phyloP scores from a whole-genome alignment of 2,329 filamentous ascomycete species.

The Decorospora gaudefroyi region DNA sequence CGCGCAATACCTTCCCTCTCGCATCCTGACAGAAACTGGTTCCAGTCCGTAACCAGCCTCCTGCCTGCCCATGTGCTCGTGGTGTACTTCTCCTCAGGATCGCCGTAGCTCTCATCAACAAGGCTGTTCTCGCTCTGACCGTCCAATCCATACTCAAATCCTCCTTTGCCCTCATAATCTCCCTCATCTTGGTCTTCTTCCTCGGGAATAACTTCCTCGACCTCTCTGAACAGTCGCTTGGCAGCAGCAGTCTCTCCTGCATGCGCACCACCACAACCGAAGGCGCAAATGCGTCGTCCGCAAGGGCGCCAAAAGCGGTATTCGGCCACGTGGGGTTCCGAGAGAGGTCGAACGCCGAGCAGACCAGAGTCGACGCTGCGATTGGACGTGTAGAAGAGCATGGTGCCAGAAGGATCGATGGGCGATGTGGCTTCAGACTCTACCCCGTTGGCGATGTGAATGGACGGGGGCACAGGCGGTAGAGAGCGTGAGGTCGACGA shows the following conservation, averaged over 20 bases:
- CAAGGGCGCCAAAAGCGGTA: slow-evolving; percentile 47
- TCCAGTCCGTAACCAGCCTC: slow-evolving; percentile 21
- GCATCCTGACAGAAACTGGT: slow-evolving; percentile 16
- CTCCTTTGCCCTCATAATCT: background rate
- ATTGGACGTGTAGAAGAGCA: slow-evolving; percentile 40
- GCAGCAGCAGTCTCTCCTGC: slow-evolving; percentile 39
- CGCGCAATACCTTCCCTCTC: slow-evolving; percentile 29
- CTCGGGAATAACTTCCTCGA: slow-evolving; percentile 20
- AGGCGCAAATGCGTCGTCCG: slow-evolving; percentile 34
- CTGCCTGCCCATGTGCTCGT: slow-evolving; percentile 21
- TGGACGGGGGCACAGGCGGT: slow-evolving; percentile 8
- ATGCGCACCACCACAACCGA: slow-evolving; percentile 38
- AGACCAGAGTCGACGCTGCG: slow-evolving; percentile 36
- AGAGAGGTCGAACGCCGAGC: slow-evolving; percentile 36
- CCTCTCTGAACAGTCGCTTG: slow-evolving; percentile 37
- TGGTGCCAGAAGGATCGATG: slow-evolving; percentile 33
- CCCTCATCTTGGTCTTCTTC: background rate
- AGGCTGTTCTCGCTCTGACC: slow-evolving; percentile 1
- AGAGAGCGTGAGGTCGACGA: background rate
- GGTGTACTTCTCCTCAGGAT: background rate
- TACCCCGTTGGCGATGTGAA: slow-evolving; percentile 39
- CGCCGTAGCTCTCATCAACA: background rate
- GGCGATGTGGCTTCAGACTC: slow-evolving; percentile 31
- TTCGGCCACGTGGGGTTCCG: slow-evolving; percentile 43
- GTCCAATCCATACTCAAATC: slow-evolving; percentile 5